These are phyloP conservation scores for Amylocystis lapponica DNA, from an alignment of 768 basidiomycete genomes.

Conservation along the genomic window DNA sequence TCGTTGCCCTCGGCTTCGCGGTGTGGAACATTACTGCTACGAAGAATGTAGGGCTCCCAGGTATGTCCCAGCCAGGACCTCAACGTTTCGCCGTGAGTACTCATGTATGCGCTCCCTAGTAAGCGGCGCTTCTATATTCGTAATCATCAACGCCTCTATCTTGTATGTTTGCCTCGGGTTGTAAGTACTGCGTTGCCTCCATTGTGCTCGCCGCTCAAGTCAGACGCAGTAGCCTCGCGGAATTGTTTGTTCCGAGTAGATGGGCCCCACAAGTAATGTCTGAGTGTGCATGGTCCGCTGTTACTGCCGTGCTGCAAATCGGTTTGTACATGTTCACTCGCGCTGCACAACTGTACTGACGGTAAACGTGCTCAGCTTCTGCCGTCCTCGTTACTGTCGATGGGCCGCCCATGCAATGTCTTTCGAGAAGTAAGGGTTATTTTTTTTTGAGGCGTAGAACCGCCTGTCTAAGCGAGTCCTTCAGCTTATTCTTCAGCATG, in stretches of 20 bases:
- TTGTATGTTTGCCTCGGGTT: conserved; percentile 25
- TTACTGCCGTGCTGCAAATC: conserved; percentile 44
- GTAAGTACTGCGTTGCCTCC: not conserved
- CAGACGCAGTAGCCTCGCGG: not conserved
- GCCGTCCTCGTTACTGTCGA: conserved; percentile 43
- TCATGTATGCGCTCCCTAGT: conserved; percentile 25
- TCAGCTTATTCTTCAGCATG: conserved; percentile 14
- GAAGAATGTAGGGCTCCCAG: conserved; percentile 27
- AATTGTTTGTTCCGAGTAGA: conserved; percentile 29
- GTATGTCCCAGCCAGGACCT: conserved; percentile 20
- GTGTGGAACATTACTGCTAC: conserved; percentile 49
- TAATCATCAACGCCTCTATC: conserved; percentile 41
- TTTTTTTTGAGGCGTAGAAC: conserved; percentile 1
- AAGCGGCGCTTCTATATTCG: conserved; percentile 42
- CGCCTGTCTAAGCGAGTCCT: conserved; percentile 1
- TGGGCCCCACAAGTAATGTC: conserved; percentile 39
- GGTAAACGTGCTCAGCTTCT: conserved; percentile 31
- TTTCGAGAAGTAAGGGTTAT: conserved; percentile 30
- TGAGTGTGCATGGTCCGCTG: conserved; percentile 53
- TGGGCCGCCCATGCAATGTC: conserved; percentile 35
- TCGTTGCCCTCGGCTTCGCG: conserved; percentile 49
- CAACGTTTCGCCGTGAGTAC: conserved; percentile 3
- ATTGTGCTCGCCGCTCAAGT: not conserved
- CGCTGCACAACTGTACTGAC: not conserved
- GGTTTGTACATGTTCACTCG: conserved; percentile 29